Conservation (phyloP, 352 stramenopile genomes). For the Pythium angustatum region DNA sequence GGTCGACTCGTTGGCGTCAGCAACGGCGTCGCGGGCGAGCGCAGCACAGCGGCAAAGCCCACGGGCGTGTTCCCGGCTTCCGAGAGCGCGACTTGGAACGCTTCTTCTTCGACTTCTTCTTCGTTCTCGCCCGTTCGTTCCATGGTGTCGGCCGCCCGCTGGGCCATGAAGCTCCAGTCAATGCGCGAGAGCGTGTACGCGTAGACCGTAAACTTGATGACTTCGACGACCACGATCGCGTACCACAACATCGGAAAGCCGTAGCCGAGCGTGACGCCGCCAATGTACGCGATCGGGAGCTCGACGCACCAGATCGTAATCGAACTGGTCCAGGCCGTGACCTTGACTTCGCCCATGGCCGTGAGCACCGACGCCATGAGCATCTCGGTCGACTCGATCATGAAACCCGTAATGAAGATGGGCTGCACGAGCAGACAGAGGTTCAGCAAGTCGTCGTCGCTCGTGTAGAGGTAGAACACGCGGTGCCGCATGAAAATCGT, state of each 20-base stretch:
- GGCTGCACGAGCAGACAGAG: slow-evolving; percentile 49
- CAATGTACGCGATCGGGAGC: slow-evolving; percentile 50
- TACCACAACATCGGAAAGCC: slow-evolving; percentile 54
- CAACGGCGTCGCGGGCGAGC: slow-evolving; percentile 55
- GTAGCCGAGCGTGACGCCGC: slow-evolving; percentile 40
- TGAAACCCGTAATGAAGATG: slow-evolving; percentile 50
- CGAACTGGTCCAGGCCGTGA: slow-evolving; percentile 45
- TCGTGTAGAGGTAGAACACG: slow-evolving; percentile 54
- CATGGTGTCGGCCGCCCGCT: slow-evolving; percentile 41
- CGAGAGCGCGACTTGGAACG: slow-evolving; percentile 36
- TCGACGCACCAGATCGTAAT: slow-evolving; percentile 53
- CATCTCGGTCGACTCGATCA: slow-evolving; percentile 58
- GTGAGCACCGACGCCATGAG: slow-evolving; percentile 46
- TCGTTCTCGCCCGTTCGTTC: slow-evolving; percentile 39
- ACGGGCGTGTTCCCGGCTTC: slow-evolving; percentile 59
- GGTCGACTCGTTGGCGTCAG: slow-evolving; percentile 54
- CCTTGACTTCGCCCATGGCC: slow-evolving; percentile 55
- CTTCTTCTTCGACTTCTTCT: slow-evolving; percentile 33
- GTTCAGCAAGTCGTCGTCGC: slow-evolving; percentile 46
- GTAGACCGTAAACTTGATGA: slow-evolving; percentile 46
- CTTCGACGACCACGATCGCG: slow-evolving; percentile 46
- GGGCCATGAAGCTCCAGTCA: slow-evolving; percentile 50
- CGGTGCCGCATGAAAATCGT: slow-evolving; percentile 36
- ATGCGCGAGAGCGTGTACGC: slow-evolving; percentile 36
- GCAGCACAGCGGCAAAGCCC: slow-evolving; percentile 41